Base-by-base conservation (phyloP, 2,329 filamentous ascomycete species). In the Paraphaeosphaeria minitans region DNA sequence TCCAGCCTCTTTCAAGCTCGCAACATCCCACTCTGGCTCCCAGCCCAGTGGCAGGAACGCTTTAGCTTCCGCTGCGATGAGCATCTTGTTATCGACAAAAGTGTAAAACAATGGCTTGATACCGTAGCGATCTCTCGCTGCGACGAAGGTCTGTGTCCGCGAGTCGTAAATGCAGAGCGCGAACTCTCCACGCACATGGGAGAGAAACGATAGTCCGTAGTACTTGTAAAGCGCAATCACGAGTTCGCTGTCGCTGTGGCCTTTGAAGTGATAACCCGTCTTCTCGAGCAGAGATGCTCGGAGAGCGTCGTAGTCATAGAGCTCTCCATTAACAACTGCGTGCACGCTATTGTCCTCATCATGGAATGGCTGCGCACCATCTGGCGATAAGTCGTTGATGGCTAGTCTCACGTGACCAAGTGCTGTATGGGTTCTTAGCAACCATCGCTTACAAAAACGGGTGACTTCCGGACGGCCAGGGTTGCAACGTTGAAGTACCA, bases 81-180 rank as follows among this genome's bases (percentile, higher is more conserved):
- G 67, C 3, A 86, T 55, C 55, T 73, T 70, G 8, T 70, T 72
- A 12, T 67, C 68, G 0, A 76, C 63, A 1, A 78, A 61, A 0
- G 82, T 85, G 72, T 79, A 86, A 55, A 83, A 81, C 12, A 86
- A 72, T 2, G 84, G 83, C 67, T 86, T 86, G 66, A 86, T 82
- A 3, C 84, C 84, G 63, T 80, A 86, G 1, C 84, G 79, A 65
- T 87, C 84, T n/a, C 83, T 70, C 2, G 76, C 82, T 0, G 79
- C 82, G 31, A 86, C 71, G 42, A 85, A 73, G 0, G 61, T 31
- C 10, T 58, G 45, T 1, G 70, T 69, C 9, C 75, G 70, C 27
- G 76, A 75, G 62, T 86, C 83, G 54, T 80, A 84, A 1, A 86
- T 64, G 13, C 83, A 79, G 27, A 85, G 75, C 1, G 83, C 77